Conservation (phyloP, 352 stramenopile species). For the Pythium pyrilobum region DNA sequence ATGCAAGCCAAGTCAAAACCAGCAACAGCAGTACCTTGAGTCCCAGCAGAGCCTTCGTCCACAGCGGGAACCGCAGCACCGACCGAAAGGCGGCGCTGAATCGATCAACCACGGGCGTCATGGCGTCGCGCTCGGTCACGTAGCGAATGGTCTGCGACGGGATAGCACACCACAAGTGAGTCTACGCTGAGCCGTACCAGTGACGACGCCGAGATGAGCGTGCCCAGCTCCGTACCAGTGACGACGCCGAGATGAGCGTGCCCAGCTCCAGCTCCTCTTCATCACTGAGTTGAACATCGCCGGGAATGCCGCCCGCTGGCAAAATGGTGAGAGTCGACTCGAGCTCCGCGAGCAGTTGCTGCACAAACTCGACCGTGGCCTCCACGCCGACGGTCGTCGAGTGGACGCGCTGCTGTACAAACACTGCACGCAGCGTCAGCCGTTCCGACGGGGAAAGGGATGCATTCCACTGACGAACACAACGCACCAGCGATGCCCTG, state of each 20-base stretch:
- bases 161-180: background rate
- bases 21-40: conserved; percentile 29
- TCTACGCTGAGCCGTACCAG: conserved; percentile 8
- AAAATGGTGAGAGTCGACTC: conserved; percentile 45
- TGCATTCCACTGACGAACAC: background rate
- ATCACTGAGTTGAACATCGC: conserved; percentile 20
- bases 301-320: background rate
- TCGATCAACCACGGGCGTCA: conserved; percentile 43
- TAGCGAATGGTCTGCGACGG: conserved; percentile 57
- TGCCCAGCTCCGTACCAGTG: conserved; percentile 8
- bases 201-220: conserved; percentile 16
- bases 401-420: conserved; percentile 74
- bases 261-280: conserved; percentile 67
- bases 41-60: conserved; percentile 33
- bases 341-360: conserved; percentile 61
- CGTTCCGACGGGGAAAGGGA: background rate
- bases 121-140: conserved; percentile 60
- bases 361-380: conserved; percentile 52
- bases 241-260: conserved; percentile 46
- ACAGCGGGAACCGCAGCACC: conserved; percentile 48
- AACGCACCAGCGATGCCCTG: conserved; percentile 25
- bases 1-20: background rate
- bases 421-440: conserved; percentile 24
- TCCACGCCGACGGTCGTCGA: conserved; percentile 55
- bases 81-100: conserved; percentile 46